A percentile compares a stretch with the other conserved stretches of the same genome.
Conservation (phyloP, 306 rosid genomes). For the Casuarina glauca region DNA sequence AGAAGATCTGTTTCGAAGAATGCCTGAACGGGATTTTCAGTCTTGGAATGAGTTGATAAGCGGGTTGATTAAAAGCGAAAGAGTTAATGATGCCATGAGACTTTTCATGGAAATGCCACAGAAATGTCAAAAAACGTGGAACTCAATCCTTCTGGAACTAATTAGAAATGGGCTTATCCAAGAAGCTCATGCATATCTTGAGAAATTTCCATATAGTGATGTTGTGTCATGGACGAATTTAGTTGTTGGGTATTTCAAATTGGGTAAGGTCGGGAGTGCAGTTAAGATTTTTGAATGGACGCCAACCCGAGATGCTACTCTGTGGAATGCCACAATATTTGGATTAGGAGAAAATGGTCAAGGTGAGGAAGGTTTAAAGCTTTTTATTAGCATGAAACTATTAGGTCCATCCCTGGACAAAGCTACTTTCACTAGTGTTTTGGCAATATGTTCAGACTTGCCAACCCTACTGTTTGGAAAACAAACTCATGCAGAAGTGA, state of each 20-base stretch:
- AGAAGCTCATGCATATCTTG: conserved; percentile 48
- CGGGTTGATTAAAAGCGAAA: conserved; percentile 36
- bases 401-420: conserved; percentile 41
- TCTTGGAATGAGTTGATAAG: conserved; percentile 45
- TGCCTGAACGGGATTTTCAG: conserved; percentile 41
- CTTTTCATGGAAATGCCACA: conserved; percentile 53
- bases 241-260: conserved; percentile 49
- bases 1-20: conserved; percentile 40
- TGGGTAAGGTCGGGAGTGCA: conserved; percentile 40
- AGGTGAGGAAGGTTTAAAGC: conserved; percentile 53
- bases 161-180: conserved; percentile 37
- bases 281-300: conserved; percentile 35
- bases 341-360: conserved; percentile 50
- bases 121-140: conserved; percentile 46
- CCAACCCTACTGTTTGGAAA: conserved; percentile 45
- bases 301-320: conserved; percentile 39
- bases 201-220: conserved; percentile 42
- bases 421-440: conserved; percentile 48
- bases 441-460: conserved; percentile 49
- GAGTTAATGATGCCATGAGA: conserved; percentile 41
- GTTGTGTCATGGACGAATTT: conserved; percentile 52
- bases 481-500: conserved; percentile 41
- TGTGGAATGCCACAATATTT: conserved; percentile 50
- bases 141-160: conserved; percentile 38
- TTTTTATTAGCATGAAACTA: conserved; percentile 45